Evolutionary conservation across 2,329 filamentous ascomycete species (phyloP).

Genomic region (Mycogone perniciosa): DNA sequence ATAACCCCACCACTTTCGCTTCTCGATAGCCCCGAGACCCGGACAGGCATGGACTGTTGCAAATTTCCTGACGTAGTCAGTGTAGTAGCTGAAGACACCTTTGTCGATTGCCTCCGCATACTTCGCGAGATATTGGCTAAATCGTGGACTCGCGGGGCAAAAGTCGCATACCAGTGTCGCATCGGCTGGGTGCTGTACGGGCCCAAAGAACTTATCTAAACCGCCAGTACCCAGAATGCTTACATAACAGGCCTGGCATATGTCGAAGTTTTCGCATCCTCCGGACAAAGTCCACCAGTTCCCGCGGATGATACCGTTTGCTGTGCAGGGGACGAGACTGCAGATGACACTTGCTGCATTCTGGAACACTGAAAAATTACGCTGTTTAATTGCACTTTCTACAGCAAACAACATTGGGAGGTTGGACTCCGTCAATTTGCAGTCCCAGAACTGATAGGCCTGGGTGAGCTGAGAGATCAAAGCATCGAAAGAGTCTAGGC

Average conservation of each 20-base stretch:
- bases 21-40: conserved; percentile 19
- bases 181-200: conserved; percentile 13
- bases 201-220: conserved; percentile 24
- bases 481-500: conserved; percentile 20
- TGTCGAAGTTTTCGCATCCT: conserved; percentile 17
- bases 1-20: conserved; percentile 31
- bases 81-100: conserved; percentile 25
- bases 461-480: conserved; percentile 18
- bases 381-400: conserved; percentile 18
- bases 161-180: conserved; percentile 26
- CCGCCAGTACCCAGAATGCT: conserved; percentile 24
- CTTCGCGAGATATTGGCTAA: conserved; percentile 19
- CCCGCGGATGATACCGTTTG: conserved; percentile 23
- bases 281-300: conserved; percentile 29
- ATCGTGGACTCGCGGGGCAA: conserved; percentile 21
- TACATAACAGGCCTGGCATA: conserved; percentile 30
- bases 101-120: conserved; percentile 26
- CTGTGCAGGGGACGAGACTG: conserved; percentile 21
- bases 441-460: conserved; percentile 19
- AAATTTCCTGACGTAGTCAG: conserved; percentile 24
- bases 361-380: conserved; percentile 24
- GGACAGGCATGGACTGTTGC: conserved; percentile 24
- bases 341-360: conserved; percentile 19
- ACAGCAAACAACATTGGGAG: conserved; percentile 22
- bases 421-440: conserved; percentile 18